Conservation (phyloP, 495 filamentous ascomycete genomes). For the Aspergillus nidulans region DNA sequence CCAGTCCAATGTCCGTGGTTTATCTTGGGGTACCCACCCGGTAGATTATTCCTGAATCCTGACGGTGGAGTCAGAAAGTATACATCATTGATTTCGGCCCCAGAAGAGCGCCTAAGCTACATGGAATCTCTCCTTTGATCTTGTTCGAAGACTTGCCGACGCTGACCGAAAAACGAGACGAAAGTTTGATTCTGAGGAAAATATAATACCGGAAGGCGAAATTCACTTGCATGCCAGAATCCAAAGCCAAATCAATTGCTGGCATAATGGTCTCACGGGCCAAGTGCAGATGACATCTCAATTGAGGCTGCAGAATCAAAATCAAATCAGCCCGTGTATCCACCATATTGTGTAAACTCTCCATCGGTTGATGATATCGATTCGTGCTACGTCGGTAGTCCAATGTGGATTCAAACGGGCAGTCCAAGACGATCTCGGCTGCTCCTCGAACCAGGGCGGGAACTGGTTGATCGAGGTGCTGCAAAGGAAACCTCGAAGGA, state of each 20-base stretch:
- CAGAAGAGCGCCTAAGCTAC: not conserved
- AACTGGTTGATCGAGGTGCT: slow-evolving; percentile 7
- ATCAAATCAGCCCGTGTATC: slow-evolving; percentile 14
- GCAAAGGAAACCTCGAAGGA: slow-evolving; percentile 11
- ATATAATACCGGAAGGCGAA: not conserved
- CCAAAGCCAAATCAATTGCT: not conserved
- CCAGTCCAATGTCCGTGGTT: slow-evolving; percentile 21
- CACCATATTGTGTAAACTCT: slow-evolving; percentile 18
- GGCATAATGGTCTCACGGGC: slow-evolving; percentile 6
- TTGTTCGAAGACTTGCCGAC: slow-evolving; percentile 22
- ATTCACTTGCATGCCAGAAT: slow-evolving; percentile 12
- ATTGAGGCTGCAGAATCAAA: slow-evolving; percentile 12
- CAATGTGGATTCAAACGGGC: not conserved
- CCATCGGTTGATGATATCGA: slow-evolving; percentile 12
- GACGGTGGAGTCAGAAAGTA: slow-evolving; percentile 11
- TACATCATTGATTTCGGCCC: slow-evolving; percentile 12
- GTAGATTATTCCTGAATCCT: slow-evolving; percentile 11
- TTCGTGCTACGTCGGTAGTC: slow-evolving; percentile 8
- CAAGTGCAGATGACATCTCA: slow-evolving; percentile 16
- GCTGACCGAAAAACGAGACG: slow-evolving; percentile 12
- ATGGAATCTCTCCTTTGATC: slow-evolving; percentile 14
- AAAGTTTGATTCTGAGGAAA: slow-evolving; percentile 15
- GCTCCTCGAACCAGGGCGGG: slow-evolving; percentile 3
- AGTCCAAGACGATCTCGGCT: slow-evolving; percentile 5
- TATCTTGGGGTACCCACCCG: slow-evolving; percentile 24